phyloP scores from a whole-genome alignment of 305 asterid species.

The Plantago coronopus region DNA sequence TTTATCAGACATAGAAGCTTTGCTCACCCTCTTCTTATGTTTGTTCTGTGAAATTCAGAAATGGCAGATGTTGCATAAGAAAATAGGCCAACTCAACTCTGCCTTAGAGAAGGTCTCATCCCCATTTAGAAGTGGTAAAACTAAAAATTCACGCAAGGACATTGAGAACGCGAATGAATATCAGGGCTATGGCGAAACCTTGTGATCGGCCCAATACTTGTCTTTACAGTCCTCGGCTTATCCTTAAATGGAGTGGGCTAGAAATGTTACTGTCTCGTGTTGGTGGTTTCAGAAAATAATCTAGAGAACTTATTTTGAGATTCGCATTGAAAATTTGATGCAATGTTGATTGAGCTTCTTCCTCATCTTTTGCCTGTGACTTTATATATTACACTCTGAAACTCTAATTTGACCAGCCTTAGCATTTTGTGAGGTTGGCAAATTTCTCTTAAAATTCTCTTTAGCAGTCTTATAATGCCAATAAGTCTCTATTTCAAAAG shows the following conservation, averaged over 20 bases:
- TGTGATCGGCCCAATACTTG: no score
- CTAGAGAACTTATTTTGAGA: no score
- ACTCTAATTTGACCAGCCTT: no score
- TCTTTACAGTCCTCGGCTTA: no score
- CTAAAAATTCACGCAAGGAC: not conserved
- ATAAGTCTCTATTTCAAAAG: not conserved
- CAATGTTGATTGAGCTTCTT: no score
- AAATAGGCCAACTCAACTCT: slow-evolving; percentile 13
- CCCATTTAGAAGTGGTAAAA: slow-evolving; percentile 5
- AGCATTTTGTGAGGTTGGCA: no score
- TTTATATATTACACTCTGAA: no score
- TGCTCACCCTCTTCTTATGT: not conserved
- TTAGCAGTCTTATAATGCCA: not conserved
- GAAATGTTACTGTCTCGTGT: not conserved
- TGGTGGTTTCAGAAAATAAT: not conserved
- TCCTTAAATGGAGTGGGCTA: not conserved
- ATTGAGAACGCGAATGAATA: not conserved
- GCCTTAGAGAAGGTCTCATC: slow-evolving; percentile 11
- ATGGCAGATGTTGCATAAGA: slow-evolving; percentile 9
- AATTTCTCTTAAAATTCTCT: no score
- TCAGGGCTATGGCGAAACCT: no score
- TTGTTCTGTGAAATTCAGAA: not conserved
- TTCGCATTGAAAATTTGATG: no score
- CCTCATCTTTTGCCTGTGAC: no score
- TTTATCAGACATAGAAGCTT: not conserved